Evolutionary conservation across 73 alveolate species (phyloP).

Genomic region (Uronychia binucleata): DNA sequence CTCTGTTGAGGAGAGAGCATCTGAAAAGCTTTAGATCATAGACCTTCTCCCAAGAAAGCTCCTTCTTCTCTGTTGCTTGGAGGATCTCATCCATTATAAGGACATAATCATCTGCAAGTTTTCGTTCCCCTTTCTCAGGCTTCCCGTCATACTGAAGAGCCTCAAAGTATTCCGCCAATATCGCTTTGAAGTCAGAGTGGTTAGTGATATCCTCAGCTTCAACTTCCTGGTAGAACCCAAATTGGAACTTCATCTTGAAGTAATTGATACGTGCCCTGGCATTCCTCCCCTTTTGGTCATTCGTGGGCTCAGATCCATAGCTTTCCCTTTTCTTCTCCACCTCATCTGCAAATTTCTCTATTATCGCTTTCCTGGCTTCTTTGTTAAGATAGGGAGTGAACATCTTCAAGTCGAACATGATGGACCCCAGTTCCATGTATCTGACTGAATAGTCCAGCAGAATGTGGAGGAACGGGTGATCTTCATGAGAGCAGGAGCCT

Average conservation of each 20-base stretch:
- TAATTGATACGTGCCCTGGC: neutral
- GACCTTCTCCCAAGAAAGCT: neutral
- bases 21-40: neutral
- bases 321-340: neutral
- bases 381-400: constrained; percentile 8
- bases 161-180: neutral
- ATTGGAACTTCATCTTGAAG: neutral
- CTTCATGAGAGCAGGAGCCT: neutral
- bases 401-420: neutral
- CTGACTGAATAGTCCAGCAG: neutral
- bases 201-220: neutral
- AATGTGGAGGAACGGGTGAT: neutral
- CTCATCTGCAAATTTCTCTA: neutral
- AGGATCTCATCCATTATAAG: constrained; percentile 11
- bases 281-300: neutral
- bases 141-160: constrained; percentile 27
- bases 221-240: neutral
- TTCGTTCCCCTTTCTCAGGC: constrained; percentile 59
- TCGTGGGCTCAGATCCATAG: neutral
- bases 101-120: constrained; percentile 36
- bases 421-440: neutral
- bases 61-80: neutral
- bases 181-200: neutral
- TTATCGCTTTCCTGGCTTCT: neutral
- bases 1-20: constrained; percentile 3